Evolutionary conservation across 768 basidiomycete genomes (phyloP).

Genomic region (Tylopilus rubrobrunneus): DNA sequence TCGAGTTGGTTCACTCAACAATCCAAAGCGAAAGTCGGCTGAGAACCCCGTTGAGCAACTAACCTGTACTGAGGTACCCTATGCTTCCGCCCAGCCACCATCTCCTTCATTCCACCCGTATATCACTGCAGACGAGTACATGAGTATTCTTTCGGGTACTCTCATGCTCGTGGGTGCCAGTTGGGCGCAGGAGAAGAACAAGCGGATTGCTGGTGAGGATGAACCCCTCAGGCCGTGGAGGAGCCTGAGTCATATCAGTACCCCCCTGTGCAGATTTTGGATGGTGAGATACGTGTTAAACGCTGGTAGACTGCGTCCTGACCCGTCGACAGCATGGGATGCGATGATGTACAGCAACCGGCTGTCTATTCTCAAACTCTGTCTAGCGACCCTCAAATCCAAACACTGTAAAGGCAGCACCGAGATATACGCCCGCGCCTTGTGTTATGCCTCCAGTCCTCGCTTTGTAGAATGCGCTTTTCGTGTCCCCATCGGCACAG

Average conservation of each 20-base stretch:
- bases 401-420: constrained; percentile 87
- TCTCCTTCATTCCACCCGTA: constrained; percentile 32
- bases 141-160: no score
- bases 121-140: constrained; percentile 42
- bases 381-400: constrained; percentile 81
- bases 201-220: constrained; percentile 39
- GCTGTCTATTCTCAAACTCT: constrained; percentile 76
- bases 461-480: no score
- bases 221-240: constrained; percentile 30
- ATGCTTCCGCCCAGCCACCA: constrained; percentile 35
- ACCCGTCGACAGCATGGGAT: constrained; percentile 65
- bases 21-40: constrained; percentile 76
- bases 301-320: background rate
- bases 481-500: no score
- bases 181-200: constrained; percentile 57
- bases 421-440: constrained; percentile 37
- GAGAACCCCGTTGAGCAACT: constrained; percentile 78
- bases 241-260: constrained; percentile 80
- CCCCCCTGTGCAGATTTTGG: constrained; percentile 85
- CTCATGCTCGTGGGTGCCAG: no score
- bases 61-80: constrained; percentile 43
- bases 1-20: constrained; percentile 18
- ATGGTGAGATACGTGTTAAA: constrained; percentile 55
- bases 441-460: no score
- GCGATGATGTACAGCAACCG: constrained; percentile 87